A percentile compares a stretch with the other conserved stretches of the same genome.
Evolutionary conservation across 768 basidiomycete genomes (phyloP).

Genomic region (Rhizopogon rudus): DNA sequence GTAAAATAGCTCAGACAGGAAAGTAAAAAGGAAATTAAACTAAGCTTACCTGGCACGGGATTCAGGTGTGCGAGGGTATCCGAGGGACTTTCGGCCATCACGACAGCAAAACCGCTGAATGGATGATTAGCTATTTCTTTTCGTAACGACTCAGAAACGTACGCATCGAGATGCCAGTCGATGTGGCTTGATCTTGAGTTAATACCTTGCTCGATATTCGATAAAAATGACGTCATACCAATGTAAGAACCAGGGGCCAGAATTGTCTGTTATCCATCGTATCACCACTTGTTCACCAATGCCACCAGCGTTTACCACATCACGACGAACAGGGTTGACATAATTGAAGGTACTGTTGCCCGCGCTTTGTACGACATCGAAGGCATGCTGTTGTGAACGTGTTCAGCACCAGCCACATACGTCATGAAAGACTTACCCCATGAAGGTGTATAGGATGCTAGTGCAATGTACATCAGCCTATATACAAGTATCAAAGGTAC

Average conservation of each 20-base stretch:
- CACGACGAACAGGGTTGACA: slow-evolving; percentile 31
- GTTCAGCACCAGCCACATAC: neutral
- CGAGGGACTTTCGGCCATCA: slow-evolving; percentile 22
- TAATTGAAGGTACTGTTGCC: slow-evolving; percentile 26
- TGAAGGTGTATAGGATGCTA: slow-evolving; percentile 21
- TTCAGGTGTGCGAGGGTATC: neutral
- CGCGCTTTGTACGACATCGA: slow-evolving; percentile 30
- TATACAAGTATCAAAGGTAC: neutral
- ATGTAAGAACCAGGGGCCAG: slow-evolving; percentile 51
- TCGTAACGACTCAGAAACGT: neutral
- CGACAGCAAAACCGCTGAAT: slow-evolving; percentile 25
- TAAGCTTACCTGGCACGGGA: neutral
- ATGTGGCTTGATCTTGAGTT: slow-evolving; percentile 6
- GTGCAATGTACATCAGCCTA: neutral
- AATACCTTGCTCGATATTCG: neutral
- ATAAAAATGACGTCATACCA: slow-evolving; percentile 6
- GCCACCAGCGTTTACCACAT: slow-evolving; percentile 18
- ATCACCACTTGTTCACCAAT: slow-evolving; percentile 41
- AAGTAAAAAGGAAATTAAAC: too few species aligned
- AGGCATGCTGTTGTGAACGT: slow-evolving; percentile 22
- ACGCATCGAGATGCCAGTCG: slow-evolving; percentile 17
- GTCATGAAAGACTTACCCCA: slow-evolving; percentile 6
- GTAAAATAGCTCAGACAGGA: neutral
- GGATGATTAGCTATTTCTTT: neutral
- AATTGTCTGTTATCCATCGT: slow-evolving; percentile 58